Base-by-base conservation (phyloP, 1,284 basidiomycete species). In the Jaminaea rosea region DNA sequence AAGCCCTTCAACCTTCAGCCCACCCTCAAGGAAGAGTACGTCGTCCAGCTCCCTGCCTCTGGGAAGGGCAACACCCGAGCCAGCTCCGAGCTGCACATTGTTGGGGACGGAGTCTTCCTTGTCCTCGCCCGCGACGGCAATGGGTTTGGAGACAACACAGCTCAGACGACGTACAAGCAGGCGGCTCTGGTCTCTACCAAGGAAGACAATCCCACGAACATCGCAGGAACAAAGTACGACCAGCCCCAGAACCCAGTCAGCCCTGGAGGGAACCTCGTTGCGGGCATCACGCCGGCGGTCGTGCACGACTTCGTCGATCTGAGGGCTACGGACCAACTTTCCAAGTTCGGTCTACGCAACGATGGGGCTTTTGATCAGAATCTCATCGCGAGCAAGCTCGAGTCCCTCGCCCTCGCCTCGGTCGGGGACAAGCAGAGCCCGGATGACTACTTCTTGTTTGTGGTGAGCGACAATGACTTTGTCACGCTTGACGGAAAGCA, bases 401-500 rank as follows among this genome's bases (percentile, higher is more conserved):
- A 85, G 65, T 81, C 80, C 6, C 76, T 83, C 46, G 81, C 83
- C 11, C 73, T 85, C 9, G 80, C 83, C 0, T 78, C 77, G 19
- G 67, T 77, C 1, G 39, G 39, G 4, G 39, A 42, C 23, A 4
- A 17, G 19, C 82, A 84, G 58, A 60, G 75, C 3, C 81, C 82
- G 0, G 75, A 85, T 65, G 83, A 85, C 64, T 84, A 80, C 71
- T 84, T 84, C 76, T 74, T 86, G 28, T 80, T 83, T 73, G 80
- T 80, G 9, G 78, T 78, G 17, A 75, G 79, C 49, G 83, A 85
- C 71, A 84, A 84, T 61, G 83, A 84, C 67, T 84, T 83, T 72
- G 73, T 83, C 46, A 83, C 79, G 37, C 80, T 77, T 2, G 67
- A 83, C 36, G 84, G 84, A 1, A 75, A 80, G 36, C 77, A 80